Evolutionary conservation across 441 rosid species (phyloP).

Genomic region (Sinapis alba): DNA sequence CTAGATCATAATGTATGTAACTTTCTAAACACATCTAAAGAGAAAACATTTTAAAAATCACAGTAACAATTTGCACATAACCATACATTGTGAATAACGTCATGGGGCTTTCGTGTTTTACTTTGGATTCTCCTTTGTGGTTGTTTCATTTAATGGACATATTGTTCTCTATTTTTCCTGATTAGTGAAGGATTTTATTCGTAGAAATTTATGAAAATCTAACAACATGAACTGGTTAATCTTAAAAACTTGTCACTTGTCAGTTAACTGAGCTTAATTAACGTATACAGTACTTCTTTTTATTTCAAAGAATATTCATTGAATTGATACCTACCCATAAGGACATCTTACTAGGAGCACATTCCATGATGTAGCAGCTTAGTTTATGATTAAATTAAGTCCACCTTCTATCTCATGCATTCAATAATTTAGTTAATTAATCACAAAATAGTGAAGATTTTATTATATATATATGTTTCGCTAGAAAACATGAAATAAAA

Average conservation of each 20-base stretch:
- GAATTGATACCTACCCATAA: slow-evolving; percentile 22
- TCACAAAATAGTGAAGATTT: neutral
- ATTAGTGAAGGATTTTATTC: neutral
- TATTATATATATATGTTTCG: neutral
- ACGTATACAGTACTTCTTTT: neutral
- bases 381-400: neutral
- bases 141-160: neutral
- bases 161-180: neutral
- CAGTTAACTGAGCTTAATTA: slow-evolving; percentile 12
- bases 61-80: neutral
- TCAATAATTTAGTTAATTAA: neutral
- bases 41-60: neutral
- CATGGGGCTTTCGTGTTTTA: neutral
- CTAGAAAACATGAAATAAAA: neutral
- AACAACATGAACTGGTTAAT: slow-evolving; percentile 18
- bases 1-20: neutral
- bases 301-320: slow-evolving; percentile 15
- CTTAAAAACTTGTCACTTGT: neutral
- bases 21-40: neutral
- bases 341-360: slow-evolving; percentile 34
- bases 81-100: neutral
- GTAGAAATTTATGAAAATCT: neutral
- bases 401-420: slow-evolving; percentile 6
- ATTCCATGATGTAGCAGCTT: slow-evolving; percentile 22
- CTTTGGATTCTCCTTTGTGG: neutral